phyloP scores from a whole-genome alignment of 495 filamentous ascomycete species.

The Evansstolkia leycettana region DNA sequence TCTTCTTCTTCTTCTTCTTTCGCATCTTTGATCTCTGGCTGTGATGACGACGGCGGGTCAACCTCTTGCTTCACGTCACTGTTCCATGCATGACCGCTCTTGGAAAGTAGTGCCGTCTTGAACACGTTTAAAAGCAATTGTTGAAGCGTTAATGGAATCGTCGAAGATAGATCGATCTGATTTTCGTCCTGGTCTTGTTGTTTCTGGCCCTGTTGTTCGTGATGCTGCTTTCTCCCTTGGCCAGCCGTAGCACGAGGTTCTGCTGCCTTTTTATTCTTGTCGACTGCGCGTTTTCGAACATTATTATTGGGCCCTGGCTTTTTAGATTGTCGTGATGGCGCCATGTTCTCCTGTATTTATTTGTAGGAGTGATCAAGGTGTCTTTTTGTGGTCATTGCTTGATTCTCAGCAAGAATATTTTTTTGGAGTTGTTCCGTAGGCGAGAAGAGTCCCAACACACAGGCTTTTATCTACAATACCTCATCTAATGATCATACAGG shows the following conservation, averaged over 20 bases:
- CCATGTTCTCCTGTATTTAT: too few species aligned
- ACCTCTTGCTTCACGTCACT: too few species aligned
- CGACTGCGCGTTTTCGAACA: neutral
- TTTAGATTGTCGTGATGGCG: too few species aligned
- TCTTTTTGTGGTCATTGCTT: too few species aligned
- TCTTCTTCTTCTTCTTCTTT: too few species aligned
- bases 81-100: neutral
- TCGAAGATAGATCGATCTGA: conserved; percentile 16
- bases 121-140: conserved; percentile 74
- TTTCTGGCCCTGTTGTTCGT: neutral
- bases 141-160: conserved; percentile 42
- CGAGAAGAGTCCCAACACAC: too few species aligned
- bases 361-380: too few species aligned
- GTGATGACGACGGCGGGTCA: neutral
- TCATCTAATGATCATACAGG: too few species aligned
- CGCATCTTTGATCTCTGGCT: too few species aligned
- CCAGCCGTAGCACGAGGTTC: conserved; percentile 3
- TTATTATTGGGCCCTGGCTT: neutral
- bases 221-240: neutral
- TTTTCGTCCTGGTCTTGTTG: conserved; percentile 10
- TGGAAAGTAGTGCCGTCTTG: conserved; percentile 41
- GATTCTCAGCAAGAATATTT: too few species aligned
- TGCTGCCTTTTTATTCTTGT: conserved; percentile 4
- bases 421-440: too few species aligned
- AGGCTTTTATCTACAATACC: too few species aligned